Conservation (phyloP, 495 filamentous ascomycete species). For the Aspergillus kassunensis region DNA sequence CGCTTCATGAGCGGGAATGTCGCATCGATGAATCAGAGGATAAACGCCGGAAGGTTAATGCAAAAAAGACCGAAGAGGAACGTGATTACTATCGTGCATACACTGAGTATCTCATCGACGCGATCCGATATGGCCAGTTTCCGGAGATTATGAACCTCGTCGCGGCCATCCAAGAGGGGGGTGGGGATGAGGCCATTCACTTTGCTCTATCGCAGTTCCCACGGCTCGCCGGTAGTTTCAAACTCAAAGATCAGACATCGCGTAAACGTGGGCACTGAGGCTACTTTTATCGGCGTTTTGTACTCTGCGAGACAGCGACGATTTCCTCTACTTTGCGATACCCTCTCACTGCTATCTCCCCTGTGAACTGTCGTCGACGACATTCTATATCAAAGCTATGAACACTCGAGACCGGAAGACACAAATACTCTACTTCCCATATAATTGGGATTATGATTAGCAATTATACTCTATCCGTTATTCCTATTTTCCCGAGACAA, state of each 20-base stretch:
- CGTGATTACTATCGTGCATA: slow-evolving; percentile 27
- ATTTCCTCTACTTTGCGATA: too few species aligned
- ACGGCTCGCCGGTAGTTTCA: not conserved
- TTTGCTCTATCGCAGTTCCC: slow-evolving; percentile 1
- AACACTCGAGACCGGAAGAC: too few species aligned
- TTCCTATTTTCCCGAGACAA: too few species aligned
- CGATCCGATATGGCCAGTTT: slow-evolving; percentile 23
- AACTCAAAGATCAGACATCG: not conserved
- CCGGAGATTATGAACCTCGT: slow-evolving; percentile 23
- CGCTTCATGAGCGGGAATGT: slow-evolving; percentile 32
- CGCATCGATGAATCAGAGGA: slow-evolving; percentile 37
- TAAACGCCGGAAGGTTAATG: slow-evolving; percentile 39
- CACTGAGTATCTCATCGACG: slow-evolving; percentile 26
- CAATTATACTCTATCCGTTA: too few species aligned
- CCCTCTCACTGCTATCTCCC: too few species aligned
- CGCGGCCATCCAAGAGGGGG: slow-evolving; percentile 24
- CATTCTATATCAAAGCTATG: too few species aligned
- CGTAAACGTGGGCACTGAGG: not conserved
- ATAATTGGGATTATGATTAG: too few species aligned
- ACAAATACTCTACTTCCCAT: too few species aligned
- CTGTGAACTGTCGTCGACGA: too few species aligned
- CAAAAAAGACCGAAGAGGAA: slow-evolving; percentile 28
- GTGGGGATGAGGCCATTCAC: slow-evolving; percentile 20
- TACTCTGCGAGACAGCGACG: not conserved
- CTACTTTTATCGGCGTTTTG: not conserved